Base-by-base conservation (phyloP, 768 basidiomycete genomes). In the Kwoniella heveanensis region DNA sequence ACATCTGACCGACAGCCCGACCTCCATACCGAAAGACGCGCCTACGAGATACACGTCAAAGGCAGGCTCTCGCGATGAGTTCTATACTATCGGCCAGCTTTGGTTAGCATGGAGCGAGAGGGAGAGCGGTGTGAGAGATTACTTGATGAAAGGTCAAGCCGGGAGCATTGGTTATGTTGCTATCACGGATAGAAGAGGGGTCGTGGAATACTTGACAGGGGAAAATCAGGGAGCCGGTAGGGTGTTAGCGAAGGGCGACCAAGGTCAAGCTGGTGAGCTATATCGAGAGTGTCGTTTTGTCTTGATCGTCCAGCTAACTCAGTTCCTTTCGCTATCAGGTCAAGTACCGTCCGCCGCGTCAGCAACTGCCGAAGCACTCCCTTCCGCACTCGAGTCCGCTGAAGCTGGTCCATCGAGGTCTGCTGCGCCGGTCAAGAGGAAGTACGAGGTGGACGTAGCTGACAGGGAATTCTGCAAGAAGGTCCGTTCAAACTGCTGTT, bases 401-500 rank as follows among this genome's bases (percentile, higher is more conserved):
- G 74, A 71, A 60, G 73, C 75, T 26, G 76, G 72, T n/a, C 66
- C 70, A 9, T 76, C 75, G 2, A 82, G 81, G 1, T 39, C 72
- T 5, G 72, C 76, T 1, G 79, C 83, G 9, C 84, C 86, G 9
- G 69, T 83, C 21, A 95, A 94, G 80, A 83, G 89, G 57, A 85
- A 88, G 29, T 94, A 95, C 72, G 86, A 89, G 15, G 83, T 90
- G 0, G 90, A 97, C 78, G 69, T 84, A 0, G 85, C 85, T 24
- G 95, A 97, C 76, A 80, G 86, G 2, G 92, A 92, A 54, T 84
- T 88, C 22, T 93, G 95, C 62, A 96, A 94, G 82, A 88, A 87
- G 74, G 91, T 96, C 82, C 83, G 62, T 66, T 7, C 15, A 7
- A 21, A 32, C 10, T n/a, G 22, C 13, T 6, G 32, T 13, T 32